These are phyloP conservation scores for Aspergillus clavatus DNA, from an alignment of 2,329 filamentous ascomycete species.

Conservation along the genomic window DNA sequence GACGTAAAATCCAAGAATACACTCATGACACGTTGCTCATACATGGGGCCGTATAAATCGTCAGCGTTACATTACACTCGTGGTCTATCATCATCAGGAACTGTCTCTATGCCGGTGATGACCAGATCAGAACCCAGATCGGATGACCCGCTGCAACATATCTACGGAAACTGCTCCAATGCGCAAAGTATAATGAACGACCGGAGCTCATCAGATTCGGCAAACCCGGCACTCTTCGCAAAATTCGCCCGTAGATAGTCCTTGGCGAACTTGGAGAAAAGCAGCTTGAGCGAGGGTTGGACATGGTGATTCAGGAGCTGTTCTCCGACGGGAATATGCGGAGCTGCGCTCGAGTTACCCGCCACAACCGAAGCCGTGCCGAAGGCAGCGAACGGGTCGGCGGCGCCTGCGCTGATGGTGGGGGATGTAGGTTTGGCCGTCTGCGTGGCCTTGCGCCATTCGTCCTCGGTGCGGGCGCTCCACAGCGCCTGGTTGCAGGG, in stretches of 20 bases:
- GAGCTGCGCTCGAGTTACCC: neutral
- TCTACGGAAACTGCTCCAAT: slow-evolving; percentile 12
- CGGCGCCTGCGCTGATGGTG: neutral
- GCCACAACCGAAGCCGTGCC: neutral
- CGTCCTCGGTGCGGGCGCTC: slow-evolving; percentile 13
- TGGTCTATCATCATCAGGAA: neutral
- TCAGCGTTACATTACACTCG: slow-evolving; percentile 1
- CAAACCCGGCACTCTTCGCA: slow-evolving; percentile 7
- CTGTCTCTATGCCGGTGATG: neutral
- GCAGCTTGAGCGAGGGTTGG: slow-evolving; percentile 6
- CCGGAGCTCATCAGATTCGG: slow-evolving; percentile 16
- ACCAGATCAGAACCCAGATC: neutral
- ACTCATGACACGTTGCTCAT: too few species aligned
- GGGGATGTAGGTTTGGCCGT: neutral
- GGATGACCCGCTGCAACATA: neutral
- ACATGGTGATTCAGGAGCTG: neutral
- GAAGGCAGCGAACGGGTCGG: slow-evolving; percentile 1
- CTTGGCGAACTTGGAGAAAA: slow-evolving; percentile 12
- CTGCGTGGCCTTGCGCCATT: slow-evolving; percentile 11
- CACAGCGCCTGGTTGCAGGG: slow-evolving; percentile 15
- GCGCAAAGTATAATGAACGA: slow-evolving; percentile 18
- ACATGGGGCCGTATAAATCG: too few species aligned
- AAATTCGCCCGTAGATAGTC: slow-evolving; percentile 11
- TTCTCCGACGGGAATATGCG: neutral
- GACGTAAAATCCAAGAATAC: neutral